These are phyloP conservation scores for Ogataea hybrid DNA, from an alignment of 1,139 yeast species.

Conservation along the genomic window DNA sequence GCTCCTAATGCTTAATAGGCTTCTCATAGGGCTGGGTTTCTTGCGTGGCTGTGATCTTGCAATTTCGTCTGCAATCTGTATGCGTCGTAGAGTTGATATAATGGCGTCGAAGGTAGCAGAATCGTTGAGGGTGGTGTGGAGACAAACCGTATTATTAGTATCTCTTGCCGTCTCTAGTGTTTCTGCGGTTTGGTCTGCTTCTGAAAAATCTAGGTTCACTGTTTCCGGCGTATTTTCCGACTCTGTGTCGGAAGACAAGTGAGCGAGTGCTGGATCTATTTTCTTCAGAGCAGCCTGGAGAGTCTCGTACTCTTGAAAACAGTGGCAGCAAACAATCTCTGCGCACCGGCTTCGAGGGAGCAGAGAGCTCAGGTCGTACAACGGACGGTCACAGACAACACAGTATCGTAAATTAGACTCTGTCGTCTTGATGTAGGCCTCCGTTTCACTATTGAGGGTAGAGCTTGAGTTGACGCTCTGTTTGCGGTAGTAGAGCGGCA, in stretches of 20 bases:
- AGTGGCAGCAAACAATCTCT: constrained; percentile 65
- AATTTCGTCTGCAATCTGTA: constrained; percentile 1
- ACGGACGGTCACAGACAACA: constrained; percentile 63
- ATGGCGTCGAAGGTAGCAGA: constrained; percentile 6
- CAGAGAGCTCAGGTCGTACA: constrained; percentile 60
- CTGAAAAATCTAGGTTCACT: constrained; percentile 4
- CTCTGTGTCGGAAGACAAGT: not conserved
- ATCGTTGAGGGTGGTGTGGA: not conserved
- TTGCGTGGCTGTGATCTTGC: not conserved
- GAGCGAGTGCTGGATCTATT: constrained; percentile 5
- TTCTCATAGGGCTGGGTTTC: constrained; percentile 2
- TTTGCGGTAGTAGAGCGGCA: constrained; percentile 19
- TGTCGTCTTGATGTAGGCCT: constrained; percentile 30
- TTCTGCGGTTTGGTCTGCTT: constrained; percentile 5
- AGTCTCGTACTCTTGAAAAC: constrained; percentile 57
- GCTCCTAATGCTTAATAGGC: constrained; percentile 31
- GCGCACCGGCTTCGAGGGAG: constrained; percentile 33
- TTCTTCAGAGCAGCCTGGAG: constrained; percentile 40
- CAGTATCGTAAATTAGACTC: constrained; percentile 49
- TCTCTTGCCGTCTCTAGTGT: constrained; percentile 7
- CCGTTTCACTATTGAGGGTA: constrained; percentile 33
- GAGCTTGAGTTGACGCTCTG: constrained; percentile 27
- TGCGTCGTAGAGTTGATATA: constrained; percentile 3
- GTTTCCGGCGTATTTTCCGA: constrained; percentile 1
- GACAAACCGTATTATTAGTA: constrained; percentile 2